phyloP scores from a whole-genome alignment of 2,329 filamentous ascomycete genomes.

The Decorospora gaudefroyi region DNA sequence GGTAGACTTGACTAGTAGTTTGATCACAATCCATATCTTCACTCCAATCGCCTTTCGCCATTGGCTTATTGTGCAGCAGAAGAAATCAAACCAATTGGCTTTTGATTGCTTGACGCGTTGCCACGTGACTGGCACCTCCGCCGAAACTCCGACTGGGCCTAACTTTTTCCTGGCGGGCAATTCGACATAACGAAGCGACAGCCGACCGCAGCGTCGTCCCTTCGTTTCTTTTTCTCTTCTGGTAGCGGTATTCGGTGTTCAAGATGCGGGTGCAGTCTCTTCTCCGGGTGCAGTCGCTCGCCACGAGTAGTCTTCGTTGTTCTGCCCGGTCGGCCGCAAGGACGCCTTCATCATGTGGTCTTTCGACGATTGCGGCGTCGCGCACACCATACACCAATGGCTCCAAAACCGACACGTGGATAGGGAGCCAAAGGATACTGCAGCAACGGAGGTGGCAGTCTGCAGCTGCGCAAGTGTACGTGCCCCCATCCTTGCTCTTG shows the following conservation, averaged over 20 bases:
- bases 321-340: conserved; percentile 31
- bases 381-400: conserved; percentile 38
- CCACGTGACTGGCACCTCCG: conserved; percentile 34
- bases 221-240: conserved; percentile 26
- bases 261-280: conserved; percentile 45
- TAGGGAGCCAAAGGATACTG: conserved; percentile 26
- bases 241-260: conserved; percentile 17
- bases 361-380: conserved; percentile 40
- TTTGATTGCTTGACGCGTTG: conserved; percentile 3
- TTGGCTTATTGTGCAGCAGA: not conserved
- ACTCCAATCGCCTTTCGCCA: conserved; percentile 4
- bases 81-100: not conserved
- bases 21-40: conserved; percentile 25
- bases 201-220: conserved; percentile 36
- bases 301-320: conserved; percentile 36
- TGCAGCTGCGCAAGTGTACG: conserved; percentile 47
- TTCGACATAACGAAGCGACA: conserved; percentile 18
- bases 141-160: conserved; percentile 28
- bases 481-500: conserved; percentile 11
- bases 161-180: conserved; percentile 35
- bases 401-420: conserved; percentile 37
- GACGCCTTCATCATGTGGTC: conserved; percentile 37
- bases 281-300: conserved; percentile 42
- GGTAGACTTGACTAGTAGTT: conserved; percentile 18
- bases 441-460: conserved; percentile 46